Evolutionary conservation across 768 basidiomycete genomes (phyloP).

Genomic region (Pleurotus citrinopileatus): DNA sequence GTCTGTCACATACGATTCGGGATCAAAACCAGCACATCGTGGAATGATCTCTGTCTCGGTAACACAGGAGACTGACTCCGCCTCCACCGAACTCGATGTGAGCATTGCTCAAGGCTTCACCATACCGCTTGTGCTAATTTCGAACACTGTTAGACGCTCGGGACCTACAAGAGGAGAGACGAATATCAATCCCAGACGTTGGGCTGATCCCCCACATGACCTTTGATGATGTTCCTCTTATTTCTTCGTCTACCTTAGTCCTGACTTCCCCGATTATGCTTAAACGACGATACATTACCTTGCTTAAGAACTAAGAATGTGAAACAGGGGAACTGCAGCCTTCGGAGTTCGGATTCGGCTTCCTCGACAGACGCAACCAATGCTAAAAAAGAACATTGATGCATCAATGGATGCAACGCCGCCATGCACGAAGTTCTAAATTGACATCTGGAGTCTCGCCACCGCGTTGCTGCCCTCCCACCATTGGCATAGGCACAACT

Average conservation of each 20-base stretch:
- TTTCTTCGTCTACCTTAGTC: too few species aligned
- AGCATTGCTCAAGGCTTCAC: neutral
- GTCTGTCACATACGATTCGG: neutral
- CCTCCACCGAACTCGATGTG: slow-evolving; percentile 1
- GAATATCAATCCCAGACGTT: neutral
- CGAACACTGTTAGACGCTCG: neutral
- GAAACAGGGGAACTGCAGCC: too few species aligned
- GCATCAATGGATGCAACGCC: too few species aligned
- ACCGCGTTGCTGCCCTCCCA: neutral
- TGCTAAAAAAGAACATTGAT: too few species aligned
- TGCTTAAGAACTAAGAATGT: too few species aligned
- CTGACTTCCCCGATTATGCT: too few species aligned
- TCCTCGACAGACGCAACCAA: too few species aligned
- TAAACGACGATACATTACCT: too few species aligned
- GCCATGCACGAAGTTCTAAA: too few species aligned
- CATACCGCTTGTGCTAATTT: neutral
- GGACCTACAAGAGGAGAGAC: neutral
- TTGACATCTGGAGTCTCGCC: too few species aligned
- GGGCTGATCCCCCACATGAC: neutral
- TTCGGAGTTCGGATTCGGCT: too few species aligned
- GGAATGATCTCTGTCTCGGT: neutral
- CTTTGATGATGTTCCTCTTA: neutral
- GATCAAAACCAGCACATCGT: neutral
- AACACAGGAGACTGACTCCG: neutral
- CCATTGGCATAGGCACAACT: neutral